Conservation (phyloP, 495 filamentous ascomycete species). For the Penicillium parvum region DNA sequence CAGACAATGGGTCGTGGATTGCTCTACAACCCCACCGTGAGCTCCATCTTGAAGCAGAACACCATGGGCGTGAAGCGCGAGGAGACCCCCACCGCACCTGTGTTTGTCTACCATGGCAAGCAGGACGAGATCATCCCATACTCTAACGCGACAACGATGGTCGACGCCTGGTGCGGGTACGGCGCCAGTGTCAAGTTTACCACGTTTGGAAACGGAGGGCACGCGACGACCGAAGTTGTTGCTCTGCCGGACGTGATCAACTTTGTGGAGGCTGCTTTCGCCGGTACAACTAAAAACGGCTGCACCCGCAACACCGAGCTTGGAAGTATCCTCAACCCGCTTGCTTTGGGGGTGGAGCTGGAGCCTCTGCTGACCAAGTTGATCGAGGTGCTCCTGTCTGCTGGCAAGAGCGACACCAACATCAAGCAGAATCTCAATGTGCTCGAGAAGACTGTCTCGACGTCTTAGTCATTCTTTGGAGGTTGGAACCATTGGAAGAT, state of each 20-base stretch:
- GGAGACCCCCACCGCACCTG: slow-evolving; percentile 29
- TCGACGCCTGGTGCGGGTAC: slow-evolving; percentile 25
- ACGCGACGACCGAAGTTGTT: slow-evolving; percentile 27
- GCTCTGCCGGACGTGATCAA: slow-evolving; percentile 19
- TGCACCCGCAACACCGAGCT: slow-evolving; percentile 23
- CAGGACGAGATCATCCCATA: slow-evolving; percentile 34
- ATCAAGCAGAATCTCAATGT: slow-evolving; percentile 17
- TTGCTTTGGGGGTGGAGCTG: slow-evolving; percentile 25
- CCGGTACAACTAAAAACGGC: slow-evolving; percentile 16
- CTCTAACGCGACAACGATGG: slow-evolving; percentile 17
- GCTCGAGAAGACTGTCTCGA: slow-evolving; percentile 5
- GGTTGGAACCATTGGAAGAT: not conserved
- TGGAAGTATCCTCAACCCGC: slow-evolving; percentile 18
- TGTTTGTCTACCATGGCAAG: slow-evolving; percentile 32
- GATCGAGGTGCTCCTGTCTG: slow-evolving; percentile 13
- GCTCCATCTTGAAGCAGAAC: slow-evolving; percentile 18
- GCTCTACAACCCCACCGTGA: slow-evolving; percentile 21
- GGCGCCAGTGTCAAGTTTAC: slow-evolving; percentile 30
- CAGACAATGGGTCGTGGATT: slow-evolving; percentile 24
- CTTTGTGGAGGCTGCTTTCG: slow-evolving; percentile 29
- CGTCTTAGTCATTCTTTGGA: not conserved
- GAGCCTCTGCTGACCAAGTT: slow-evolving; percentile 26
- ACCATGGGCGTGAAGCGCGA: slow-evolving; percentile 19
- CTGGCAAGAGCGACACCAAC: slow-evolving; percentile 19
- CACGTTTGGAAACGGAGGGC: slow-evolving; percentile 26